phyloP scores from a whole-genome alignment of 2,329 filamentous ascomycete genomes.

The Aspergillus piperis region DNA sequence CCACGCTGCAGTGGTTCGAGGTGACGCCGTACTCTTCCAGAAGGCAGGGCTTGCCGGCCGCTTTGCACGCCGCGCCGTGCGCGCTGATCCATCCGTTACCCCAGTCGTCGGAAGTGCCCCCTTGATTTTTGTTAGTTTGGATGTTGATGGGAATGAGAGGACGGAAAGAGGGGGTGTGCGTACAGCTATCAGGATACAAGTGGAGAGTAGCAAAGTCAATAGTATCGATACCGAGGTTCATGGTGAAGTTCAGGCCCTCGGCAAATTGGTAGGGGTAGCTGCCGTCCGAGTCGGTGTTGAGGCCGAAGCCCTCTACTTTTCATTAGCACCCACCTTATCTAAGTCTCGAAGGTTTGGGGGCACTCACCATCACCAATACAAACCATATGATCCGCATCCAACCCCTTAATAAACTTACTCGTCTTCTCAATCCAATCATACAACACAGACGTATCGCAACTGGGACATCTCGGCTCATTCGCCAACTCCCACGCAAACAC shows the following conservation, averaged over 20 bases:
- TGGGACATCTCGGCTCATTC: slow-evolving; percentile 66
- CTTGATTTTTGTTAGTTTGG: slow-evolving; percentile 11
- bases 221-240: slow-evolving; percentile 54
- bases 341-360: background rate
- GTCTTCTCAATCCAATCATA: slow-evolving; percentile 61
- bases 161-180: slow-evolving; percentile 1
- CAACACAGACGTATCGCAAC: slow-evolving; percentile 60
- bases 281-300: slow-evolving; percentile 48
- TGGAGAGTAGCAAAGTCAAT: slow-evolving; percentile 61
- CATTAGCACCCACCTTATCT: background rate
- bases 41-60: slow-evolving; percentile 43
- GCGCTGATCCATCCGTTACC: slow-evolving; percentile 51
- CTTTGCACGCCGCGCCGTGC: slow-evolving; percentile 45
- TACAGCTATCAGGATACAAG: slow-evolving; percentile 52
- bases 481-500: slow-evolving; percentile 69
- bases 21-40: slow-evolving; percentile 45
- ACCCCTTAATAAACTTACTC: slow-evolving; percentile 63
- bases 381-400: slow-evolving; percentile 64
- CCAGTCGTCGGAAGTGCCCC: slow-evolving; percentile 43
- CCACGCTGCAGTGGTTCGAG: slow-evolving; percentile 29
- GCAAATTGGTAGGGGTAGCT: slow-evolving; percentile 54
- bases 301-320: slow-evolving; percentile 57
- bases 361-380: slow-evolving; percentile 56
- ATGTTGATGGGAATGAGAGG: background rate
- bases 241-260: slow-evolving; percentile 56